Evolutionary conservation across 352 stramenopile species (phyloP).

Genomic region (Pythium dissimile): DNA sequence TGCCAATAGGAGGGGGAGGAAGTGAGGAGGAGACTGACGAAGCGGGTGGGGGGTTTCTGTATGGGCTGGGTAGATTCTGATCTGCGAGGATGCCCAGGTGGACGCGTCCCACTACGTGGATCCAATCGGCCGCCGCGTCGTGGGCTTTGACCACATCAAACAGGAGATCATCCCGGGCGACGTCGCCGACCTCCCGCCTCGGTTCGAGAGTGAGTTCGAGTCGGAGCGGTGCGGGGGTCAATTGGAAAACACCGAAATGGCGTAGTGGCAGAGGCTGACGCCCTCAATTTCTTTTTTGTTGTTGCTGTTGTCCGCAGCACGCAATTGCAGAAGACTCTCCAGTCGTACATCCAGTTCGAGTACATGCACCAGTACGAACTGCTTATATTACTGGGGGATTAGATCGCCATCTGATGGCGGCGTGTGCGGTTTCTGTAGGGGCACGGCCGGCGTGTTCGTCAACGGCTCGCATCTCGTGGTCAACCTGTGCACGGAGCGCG

Average conservation of each 20-base stretch:
- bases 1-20: no score
- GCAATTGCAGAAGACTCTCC: constrained; percentile 62
- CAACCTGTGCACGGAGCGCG: constrained; percentile 78
- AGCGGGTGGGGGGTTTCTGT: not conserved
- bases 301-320: constrained; percentile 11
- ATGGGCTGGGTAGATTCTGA: constrained; percentile 49
- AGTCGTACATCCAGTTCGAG: constrained; percentile 82
- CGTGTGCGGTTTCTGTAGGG: constrained; percentile 33
- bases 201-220: constrained; percentile 47
- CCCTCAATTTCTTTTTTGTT: not conserved
- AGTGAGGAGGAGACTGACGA: not conserved
- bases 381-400: no score
- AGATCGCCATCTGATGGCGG: no score
- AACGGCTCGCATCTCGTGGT: constrained; percentile 61
- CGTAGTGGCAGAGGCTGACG: not conserved
- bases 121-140: constrained; percentile 61
- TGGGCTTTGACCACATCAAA: constrained; percentile 88
- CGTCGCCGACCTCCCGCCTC: constrained; percentile 38
- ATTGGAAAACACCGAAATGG: no score
- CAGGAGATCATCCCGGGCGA: constrained; percentile 52
- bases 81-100: constrained; percentile 78
- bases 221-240: constrained; percentile 51
- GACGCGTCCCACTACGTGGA: constrained; percentile 85
- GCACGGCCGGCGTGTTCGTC: constrained; percentile 77
- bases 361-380: constrained; percentile 79